Evolutionary conservation across 768 basidiomycete genomes (phyloP).

Genomic region (Boletales sp.): DNA sequence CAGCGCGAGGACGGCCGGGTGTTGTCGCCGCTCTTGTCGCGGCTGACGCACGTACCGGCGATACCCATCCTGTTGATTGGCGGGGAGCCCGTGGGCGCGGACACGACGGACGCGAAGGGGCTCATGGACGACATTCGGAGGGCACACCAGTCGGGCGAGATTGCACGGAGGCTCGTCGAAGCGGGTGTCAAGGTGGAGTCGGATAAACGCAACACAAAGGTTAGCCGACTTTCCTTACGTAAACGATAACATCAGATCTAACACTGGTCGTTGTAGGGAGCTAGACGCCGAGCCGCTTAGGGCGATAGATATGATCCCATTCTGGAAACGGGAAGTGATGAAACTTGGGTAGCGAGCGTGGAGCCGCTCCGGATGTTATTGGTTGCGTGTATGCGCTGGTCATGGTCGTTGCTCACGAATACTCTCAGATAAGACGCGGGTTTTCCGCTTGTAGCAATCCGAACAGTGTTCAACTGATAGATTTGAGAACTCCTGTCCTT

Average conservation of each 20-base stretch:
- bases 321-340: conserved; percentile 3
- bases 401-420: background rate
- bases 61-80: conserved; percentile 70
- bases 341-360: background rate
- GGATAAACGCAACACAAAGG: conserved; percentile 39
- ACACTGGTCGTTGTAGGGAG: conserved; percentile 29
- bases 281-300: conserved; percentile 14
- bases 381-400: no score
- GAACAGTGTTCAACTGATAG: conserved; percentile 1
- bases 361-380: no score
- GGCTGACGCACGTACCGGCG: conserved; percentile 51
- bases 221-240: no score
- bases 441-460: background rate
- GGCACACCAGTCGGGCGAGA: conserved; percentile 47
- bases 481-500: conserved; percentile 1
- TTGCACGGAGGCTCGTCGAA: conserved; percentile 45
- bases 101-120: conserved; percentile 6
- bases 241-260: no score
- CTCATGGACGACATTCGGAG: conserved; percentile 47
- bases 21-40: conserved; percentile 55
- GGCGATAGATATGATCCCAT: background rate
- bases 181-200: conserved; percentile 58
- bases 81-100: conserved; percentile 51
- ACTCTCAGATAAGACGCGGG: background rate
- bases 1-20: conserved; percentile 66